A percentile compares a stretch with the other conserved stretches of the same genome.
phyloP scores from a whole-genome alignment of 75 land plant species.

The Pseudotsuga menziesii region DNA sequence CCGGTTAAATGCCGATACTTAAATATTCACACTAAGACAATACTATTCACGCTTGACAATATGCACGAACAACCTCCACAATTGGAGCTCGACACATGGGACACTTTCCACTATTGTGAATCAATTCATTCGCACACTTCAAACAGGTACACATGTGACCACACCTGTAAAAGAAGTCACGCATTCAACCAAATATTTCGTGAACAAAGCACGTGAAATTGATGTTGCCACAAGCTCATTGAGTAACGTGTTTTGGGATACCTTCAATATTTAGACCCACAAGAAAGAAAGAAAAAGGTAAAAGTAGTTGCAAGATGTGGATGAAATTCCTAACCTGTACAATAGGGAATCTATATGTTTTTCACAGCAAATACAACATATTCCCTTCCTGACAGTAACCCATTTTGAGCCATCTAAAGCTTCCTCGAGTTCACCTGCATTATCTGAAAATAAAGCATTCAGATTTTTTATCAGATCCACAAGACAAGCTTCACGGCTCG shows the following conservation, averaged over 20 bases:
- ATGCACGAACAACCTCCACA: constrained; percentile 82
- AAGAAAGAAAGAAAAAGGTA: too few relatives aligned
- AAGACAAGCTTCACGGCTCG: background rate
- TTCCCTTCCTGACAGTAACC: constrained; percentile 77
- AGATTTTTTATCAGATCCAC: background rate
- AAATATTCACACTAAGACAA: too few relatives aligned
- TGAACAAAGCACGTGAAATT: background rate
- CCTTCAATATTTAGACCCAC: too few relatives aligned
- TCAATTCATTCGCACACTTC: constrained; percentile 76
- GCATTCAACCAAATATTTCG: background rate
- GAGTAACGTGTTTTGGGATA: too few relatives aligned
- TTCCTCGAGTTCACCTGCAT: constrained; percentile 30
- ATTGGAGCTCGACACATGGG: constrained; percentile 92
- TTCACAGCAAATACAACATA: constrained; percentile 80
- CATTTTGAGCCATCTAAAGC: constrained; percentile 59
- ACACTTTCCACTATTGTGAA: constrained; percentile 60
- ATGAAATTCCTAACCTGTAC: constrained; percentile 57
- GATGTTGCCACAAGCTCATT: too few relatives aligned
- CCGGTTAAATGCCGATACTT: too few relatives aligned
- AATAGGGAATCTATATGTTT: constrained; percentile 73
- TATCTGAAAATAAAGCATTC: background rate
- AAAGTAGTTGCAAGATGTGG: background rate
- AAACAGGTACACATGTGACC: constrained; percentile 98
- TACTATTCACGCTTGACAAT: constrained; percentile 32
- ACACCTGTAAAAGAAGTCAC: constrained; percentile 47